Base-by-base conservation (phyloP, 495 filamentous ascomycete species). In the Annulohypoxylon moriforme region DNA sequence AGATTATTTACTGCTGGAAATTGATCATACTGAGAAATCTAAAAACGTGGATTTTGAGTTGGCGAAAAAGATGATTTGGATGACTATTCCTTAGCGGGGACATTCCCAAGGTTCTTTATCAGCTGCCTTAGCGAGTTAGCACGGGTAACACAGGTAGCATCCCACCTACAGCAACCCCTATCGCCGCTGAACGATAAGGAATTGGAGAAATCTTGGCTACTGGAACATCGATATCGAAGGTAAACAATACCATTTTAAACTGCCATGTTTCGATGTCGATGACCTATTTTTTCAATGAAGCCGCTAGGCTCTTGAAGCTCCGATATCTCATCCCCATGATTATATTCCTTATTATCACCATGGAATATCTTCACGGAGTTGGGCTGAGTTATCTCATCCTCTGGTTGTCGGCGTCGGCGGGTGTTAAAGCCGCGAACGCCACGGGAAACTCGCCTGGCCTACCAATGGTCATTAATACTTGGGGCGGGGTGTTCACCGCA, bases 391-490 rank as follows among this genome's bases (percentile, higher is more conserved):
- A 49, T 44, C 33, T 65, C 3, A 11, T 73, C 16, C 27, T 60
- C 4, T 73, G 65, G 65, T 33, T 69, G 14, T 66, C 70, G 36
- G 44, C 57, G 8, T 61, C 70, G 49, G 50, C 56, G 9, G 7
- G 42, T 11, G 40, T 47, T 10, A 50, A 20, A 40, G 31, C 29
- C 49, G 56, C 47, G 5, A 61, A 68, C 16, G 40, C 50, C 22
- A 47, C 53, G 16, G 31, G 60, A 11, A 74, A 74, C 42, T 75
- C 78, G 29, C 79, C 81, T 0, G 72, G 77, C 24, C 70, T 84
- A 20, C 83, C 83, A 7, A 73, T 85, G 70, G 77, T 82, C 8
- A 79, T 85, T 67, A 85, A 84, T 71, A 78, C 76, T 38, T 85
- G 83, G 83, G 78, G 76, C 53, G 83, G 83, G 7, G 71, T 78